Base-by-base conservation (phyloP, 345 rosid species). In the Dipteronia dyeriana region DNA sequence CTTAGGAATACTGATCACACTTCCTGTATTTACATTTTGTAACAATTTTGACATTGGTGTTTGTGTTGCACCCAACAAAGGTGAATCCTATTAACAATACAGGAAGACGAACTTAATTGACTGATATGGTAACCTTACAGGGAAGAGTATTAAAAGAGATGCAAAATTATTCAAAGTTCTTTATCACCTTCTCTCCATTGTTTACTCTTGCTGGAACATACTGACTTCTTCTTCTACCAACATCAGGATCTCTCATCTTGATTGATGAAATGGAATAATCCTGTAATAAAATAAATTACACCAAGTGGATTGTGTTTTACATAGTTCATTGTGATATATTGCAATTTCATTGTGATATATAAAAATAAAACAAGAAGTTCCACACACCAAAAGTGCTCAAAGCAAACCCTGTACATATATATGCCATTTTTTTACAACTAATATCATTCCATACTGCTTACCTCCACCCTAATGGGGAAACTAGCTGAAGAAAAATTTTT, bases 31-130 rank as follows among this genome's bases (percentile, higher is more conserved):
- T 9, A 66, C 82, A 65, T 81, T 86, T 70, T 84, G 90, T 49
- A 90, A 76, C 76, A 86, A 69, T 69, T 85, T 88, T 67, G 91
- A 79, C 71, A 88, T 90, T 29, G 94, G 98, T 68, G 92, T 87
- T 82, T 85, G 91, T 72, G 86, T 78, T 70, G 63, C 87, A 76
- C 54, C 80, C 13, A 63, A 76, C 80, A 80, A 82, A 70, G 87
- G 90, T 19, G 89, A 87, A 77, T 78, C 88, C 98, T 94, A 82
- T 66, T 70, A 68, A 71, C 25, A 77, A 71, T 73, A 47, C 29
- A 73, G 10, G 41, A 74, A 25, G 64, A 57, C 13, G 34, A 60
- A 54, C 31, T 79, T 41, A 34, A 63, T 39, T 29, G 7, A 9
- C 66, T 29, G 12, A 23, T 61, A 61, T 45, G 8, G 56, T 60